phyloP scores from a whole-genome alignment of 139 green algal species.

The Choricystis sp. region DNA sequence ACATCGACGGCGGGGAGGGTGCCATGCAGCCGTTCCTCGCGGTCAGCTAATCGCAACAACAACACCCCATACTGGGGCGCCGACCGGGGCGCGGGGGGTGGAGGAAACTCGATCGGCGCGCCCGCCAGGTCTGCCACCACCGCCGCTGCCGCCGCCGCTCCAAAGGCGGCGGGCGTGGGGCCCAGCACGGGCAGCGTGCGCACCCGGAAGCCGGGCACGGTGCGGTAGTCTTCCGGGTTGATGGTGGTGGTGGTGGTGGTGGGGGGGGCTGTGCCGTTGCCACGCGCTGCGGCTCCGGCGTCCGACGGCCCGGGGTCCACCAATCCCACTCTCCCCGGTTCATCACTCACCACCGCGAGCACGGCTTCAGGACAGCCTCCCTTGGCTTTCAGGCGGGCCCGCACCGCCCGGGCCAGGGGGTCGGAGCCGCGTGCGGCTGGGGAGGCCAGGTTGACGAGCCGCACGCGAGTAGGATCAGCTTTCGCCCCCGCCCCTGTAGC shows the following conservation, averaged over 20 bases:
- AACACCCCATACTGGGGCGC: constrained; percentile 14
- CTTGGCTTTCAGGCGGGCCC: constrained; percentile 15
- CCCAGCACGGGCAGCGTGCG: constrained; percentile 91
- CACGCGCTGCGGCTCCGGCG: not conserved
- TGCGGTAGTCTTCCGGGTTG: not conserved
- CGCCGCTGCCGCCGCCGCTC: constrained; percentile 63
- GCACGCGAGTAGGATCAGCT: constrained; percentile 81
- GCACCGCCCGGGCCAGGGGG: constrained; percentile 67
- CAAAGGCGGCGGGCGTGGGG: constrained; percentile 82
- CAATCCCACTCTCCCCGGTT: constrained; percentile 2
- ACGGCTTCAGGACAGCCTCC: not conserved
- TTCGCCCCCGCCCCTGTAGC: constrained; percentile 71
- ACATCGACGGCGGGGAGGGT: constrained; percentile 16
- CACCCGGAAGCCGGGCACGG: constrained; percentile 87
- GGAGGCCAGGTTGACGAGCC: constrained; percentile 74
- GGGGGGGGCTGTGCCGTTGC: too few relatives aligned
- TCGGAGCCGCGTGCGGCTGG: constrained; percentile 31
- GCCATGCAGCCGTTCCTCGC: constrained; percentile 44
- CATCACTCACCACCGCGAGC: not conserved
- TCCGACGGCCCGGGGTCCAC: not conserved
- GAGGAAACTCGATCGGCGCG: constrained; percentile 19
- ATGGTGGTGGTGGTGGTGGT: too few relatives aligned
- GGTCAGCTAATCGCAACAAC: constrained; percentile 46
- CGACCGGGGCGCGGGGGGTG: too few relatives aligned
- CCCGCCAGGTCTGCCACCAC: constrained; percentile 70